These are phyloP conservation scores for Hypoxylon sp. DNA, from an alignment of 2,329 filamentous ascomycete genomes.

Conservation along the genomic window DNA sequence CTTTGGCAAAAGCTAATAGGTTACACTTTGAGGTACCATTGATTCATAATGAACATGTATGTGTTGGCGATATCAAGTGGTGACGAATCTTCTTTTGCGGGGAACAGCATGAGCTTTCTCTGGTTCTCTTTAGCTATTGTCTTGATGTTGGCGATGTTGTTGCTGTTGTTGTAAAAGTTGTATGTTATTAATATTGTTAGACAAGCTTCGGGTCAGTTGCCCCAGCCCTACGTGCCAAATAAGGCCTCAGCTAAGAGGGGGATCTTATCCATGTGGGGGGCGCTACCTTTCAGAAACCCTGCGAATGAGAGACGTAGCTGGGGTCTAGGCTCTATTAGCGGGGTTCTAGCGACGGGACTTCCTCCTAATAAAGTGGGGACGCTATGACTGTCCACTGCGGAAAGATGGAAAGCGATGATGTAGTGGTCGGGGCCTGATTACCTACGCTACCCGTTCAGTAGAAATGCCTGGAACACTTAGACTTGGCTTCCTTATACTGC, in stretches of 20 bases:
- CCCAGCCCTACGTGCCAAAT: conserved; percentile 31
- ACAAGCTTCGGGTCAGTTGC: background rate
- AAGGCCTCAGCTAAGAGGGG: conserved; percentile 30
- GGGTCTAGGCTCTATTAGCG: conserved; percentile 41
- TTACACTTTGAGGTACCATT: background rate
- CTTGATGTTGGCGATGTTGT: conserved; percentile 1
- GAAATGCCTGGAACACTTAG: conserved; percentile 22
- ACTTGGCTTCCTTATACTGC: conserved; percentile 22
- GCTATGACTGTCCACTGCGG: conserved; percentile 9
- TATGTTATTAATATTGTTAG: conserved; percentile 9
- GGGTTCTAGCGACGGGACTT: conserved; percentile 38
- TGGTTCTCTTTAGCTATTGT: background rate
- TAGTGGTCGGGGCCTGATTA: conserved; percentile 39
- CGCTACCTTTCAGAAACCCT: conserved; percentile 24
- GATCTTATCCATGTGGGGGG: conserved; percentile 26
- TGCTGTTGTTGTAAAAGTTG: background rate
- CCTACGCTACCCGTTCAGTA: conserved; percentile 14
- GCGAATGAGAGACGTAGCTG: conserved; percentile 21
- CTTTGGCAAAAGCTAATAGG: conserved; percentile 5
- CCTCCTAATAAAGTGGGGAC: conserved; percentile 38
- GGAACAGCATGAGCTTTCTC: background rate
- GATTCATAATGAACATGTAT: background rate
- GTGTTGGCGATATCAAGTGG: background rate
- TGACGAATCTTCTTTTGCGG: background rate
- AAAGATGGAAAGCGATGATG: conserved; percentile 35